phyloP scores from a whole-genome alignment of 495 filamentous ascomycete species.

The Penicillium pulvis region DNA sequence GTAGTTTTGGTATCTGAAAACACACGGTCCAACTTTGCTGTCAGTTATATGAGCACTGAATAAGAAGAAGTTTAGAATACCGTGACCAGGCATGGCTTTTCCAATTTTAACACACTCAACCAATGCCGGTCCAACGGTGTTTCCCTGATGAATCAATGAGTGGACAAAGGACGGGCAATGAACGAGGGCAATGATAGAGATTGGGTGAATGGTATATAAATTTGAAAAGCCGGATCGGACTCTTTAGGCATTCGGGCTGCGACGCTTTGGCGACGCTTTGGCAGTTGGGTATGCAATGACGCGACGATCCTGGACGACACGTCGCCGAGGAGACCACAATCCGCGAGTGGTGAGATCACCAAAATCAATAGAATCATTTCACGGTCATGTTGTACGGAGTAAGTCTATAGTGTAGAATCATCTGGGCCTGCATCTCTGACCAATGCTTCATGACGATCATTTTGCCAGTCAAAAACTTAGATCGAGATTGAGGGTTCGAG shows the following conservation, averaged over 20 bases:
- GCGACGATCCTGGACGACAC: slow-evolving; percentile 21
- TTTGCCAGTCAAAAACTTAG: background rate
- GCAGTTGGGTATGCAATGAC: slow-evolving; percentile 34
- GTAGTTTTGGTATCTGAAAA: too few species aligned
- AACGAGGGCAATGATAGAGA: background rate
- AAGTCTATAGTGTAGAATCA: background rate
- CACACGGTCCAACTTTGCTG: too few species aligned
- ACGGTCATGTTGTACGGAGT: background rate
- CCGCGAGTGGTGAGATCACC: slow-evolving; percentile 19
- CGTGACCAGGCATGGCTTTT: too few species aligned
- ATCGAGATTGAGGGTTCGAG: background rate
- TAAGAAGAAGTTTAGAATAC: too few species aligned
- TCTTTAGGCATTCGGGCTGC: slow-evolving; percentile 8
- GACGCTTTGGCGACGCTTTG: slow-evolving; percentile 4
- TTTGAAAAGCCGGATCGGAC: background rate
- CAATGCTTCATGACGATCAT: slow-evolving; percentile 11
- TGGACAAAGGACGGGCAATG: background rate
- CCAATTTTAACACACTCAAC: too few species aligned
- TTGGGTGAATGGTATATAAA: too few species aligned
- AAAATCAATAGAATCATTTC: background rate
- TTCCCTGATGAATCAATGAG: background rate
- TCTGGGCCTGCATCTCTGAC: background rate
- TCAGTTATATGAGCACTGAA: too few species aligned
- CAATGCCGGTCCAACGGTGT: too few species aligned
- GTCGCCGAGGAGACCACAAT: slow-evolving; percentile 31